Evolutionary conservation across 345 rosid genomes (phyloP), one percentile per base, ranked within the genome.

Genomic region (Orychophragmus violaceus): DNA sequence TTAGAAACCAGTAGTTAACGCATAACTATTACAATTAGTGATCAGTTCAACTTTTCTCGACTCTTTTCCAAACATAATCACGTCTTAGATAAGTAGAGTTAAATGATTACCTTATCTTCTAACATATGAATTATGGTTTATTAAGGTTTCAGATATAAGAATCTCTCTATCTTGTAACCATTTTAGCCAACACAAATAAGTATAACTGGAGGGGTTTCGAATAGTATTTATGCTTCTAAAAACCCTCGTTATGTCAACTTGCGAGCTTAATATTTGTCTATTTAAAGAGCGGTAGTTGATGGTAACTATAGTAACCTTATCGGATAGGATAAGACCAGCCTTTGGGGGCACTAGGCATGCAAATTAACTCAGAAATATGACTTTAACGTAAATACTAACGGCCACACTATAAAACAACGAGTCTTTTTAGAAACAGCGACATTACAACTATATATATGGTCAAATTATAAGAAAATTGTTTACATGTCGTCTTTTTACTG

Each of bases 241-340:
- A 41, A 30, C 3, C 2, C n/a, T 46, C 51, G 21, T 46, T 4
- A 21, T 30, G 3, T 30, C 35, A 8, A 30, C 35, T 30, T 8
- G 35, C 11, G 11, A 30, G 35, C 33, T 30, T 30, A 8, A 8
- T 8, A 30, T 42, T 10, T 18, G n/a, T n/a, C n/a, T n/a, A n/a
- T n/a, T n/a, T n/a, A 51, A 45, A 45, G 55, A 56, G 56, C 12
- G 58, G 57, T 58, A 33, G 49, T 46, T 57, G 58, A 11, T 33
- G 64, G 24, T 68, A 68, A 68, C 24, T 24, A 48, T 5, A 16
- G 57, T 49, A 36, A 69, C 22, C 73, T 59, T 69, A 69, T 59
- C 60, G 42, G 48, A 57, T 68, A 58, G 54, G 66, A 68, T 58
- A 23, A 2, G 52, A 60, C 2, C 46, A 64, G 23, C 28, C 50